Conservation (phyloP, 495 filamentous ascomycete species). For the Cryomyces minteri region DNA sequence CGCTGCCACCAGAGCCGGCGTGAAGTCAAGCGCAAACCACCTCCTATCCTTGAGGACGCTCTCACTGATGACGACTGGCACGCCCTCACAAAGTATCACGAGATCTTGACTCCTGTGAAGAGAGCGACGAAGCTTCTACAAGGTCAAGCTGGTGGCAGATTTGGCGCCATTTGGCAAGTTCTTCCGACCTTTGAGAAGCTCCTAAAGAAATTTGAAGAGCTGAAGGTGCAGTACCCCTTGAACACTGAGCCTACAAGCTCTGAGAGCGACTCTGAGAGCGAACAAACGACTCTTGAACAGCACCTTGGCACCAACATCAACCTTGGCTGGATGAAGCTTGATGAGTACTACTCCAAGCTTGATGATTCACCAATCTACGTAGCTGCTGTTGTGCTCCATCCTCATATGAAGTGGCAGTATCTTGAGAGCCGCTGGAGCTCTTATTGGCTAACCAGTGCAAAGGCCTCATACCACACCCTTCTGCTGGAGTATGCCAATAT, state of each 20-base stretch:
- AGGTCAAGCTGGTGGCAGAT: conserved; percentile 2
- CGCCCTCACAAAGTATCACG: not conserved
- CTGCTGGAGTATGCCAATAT: too few relatives aligned
- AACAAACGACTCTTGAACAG: not conserved
- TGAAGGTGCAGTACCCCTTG: not conserved
- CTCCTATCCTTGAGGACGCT: too few relatives aligned
- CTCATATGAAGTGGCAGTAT: too few relatives aligned
- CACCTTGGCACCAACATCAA: not conserved
- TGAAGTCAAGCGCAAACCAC: too few relatives aligned
- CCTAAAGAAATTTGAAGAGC: not conserved
- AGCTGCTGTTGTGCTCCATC: not conserved
- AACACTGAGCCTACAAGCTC: not conserved
- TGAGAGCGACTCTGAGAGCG: not conserved
- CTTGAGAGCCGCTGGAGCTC: too few relatives aligned
- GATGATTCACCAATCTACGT: not conserved
- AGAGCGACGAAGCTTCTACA: conserved; percentile 1
- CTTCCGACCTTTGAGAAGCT: not conserved
- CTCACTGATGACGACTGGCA: conserved; percentile 1
- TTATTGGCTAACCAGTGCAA: too few relatives aligned
- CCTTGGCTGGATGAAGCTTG: not conserved
- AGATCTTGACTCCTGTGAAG: conserved; percentile 4
- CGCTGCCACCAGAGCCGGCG: too few relatives aligned
- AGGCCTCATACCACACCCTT: too few relatives aligned
- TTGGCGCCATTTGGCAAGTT: not conserved
- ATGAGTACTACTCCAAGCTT: not conserved